Evolutionary conservation across 108 stramenopile genomes (phyloP), one percentile per base, ranked within the genome.

Genomic region (Nitzschia putrida): DNA sequence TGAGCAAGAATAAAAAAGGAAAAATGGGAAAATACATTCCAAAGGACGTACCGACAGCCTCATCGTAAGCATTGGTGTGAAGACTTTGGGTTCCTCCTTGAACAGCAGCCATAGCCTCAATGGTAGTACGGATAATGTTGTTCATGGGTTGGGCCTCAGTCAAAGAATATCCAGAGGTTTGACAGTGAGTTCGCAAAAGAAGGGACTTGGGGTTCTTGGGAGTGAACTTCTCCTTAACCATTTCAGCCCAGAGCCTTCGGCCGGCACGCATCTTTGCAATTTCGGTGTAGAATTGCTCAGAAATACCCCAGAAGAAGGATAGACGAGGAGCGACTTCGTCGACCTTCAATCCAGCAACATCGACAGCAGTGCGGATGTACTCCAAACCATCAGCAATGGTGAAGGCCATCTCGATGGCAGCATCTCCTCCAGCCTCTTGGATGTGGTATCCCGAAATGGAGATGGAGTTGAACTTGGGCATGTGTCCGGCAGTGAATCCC

Each of bases 371-470:
- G 8, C 92, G 80, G 7, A 96, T 77, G 78, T 98, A 98, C 65
- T 98, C 97, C 10, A 98, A 52, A 13, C 92, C 92, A 83, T 98
- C 97, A 7, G 98, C 97, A 44, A 99, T 90, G 20, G 98, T 99
- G 72, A 99, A 96, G 18, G 95, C 98, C 57, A 99, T 89, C 72
- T 99, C 98, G 8, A 98, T 69, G 26, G 93, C 94, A 11, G 95
- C 91, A 81, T 97, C 96, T 20, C 96, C 98, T 8, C 98, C 98
- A 6, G 98, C 98, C 72, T 99, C 98, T 80, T 99, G 98, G 91
- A 99, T 97, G 79, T 99, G 98, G 80, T 99, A 99, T 49, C 98
- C 98, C 8, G 85, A 87, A 65, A 99, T 97, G 55, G 85, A 88
- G 51, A 99, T 95, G 78, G 88, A 90, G 76, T 99, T 98, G 83